Evolutionary conservation across 1,139 yeast genomes (phyloP).

Genomic region (Saccharomyces pastorianus): DNA sequence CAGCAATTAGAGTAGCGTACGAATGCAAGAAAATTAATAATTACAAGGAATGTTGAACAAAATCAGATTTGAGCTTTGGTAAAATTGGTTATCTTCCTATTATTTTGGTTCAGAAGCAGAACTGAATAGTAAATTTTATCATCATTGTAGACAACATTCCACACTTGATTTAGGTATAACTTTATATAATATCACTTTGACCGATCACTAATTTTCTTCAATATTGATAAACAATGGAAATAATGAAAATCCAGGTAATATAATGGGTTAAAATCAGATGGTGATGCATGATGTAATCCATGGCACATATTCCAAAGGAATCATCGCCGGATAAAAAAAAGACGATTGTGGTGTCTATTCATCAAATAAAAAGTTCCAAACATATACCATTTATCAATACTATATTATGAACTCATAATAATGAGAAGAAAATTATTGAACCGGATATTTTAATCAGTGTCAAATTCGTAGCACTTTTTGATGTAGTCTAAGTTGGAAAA

Average conservation of each 20-base stretch:
- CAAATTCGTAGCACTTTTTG: background rate
- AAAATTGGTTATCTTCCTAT: conserved; percentile 30
- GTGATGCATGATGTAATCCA: conserved; percentile 33
- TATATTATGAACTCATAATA: conserved; percentile 28
- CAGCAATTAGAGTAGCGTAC: background rate
- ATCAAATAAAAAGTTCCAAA: conserved; percentile 16
- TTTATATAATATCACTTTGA: conserved; percentile 1
- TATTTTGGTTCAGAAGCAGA: conserved; percentile 32
- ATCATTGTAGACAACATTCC: conserved; percentile 18
- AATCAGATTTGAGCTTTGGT: conserved; percentile 17
- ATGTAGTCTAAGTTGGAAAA: conserved; percentile 3
- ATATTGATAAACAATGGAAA: background rate
- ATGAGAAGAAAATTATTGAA: conserved; percentile 5
- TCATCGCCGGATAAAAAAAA: conserved; percentile 32
- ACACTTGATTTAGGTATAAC: background rate
- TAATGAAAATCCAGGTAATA: background rate
- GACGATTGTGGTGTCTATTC: conserved; percentile 31
- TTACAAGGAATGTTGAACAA: background rate
- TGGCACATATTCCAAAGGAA: conserved; percentile 32
- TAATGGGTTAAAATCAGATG: conserved; percentile 25
- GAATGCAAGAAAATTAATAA: background rate
- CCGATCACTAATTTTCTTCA: conserved; percentile 3
- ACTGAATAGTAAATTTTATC: conserved; percentile 29
- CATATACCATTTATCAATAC: conserved; percentile 13
- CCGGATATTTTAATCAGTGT: background rate